Base-by-base conservation (phyloP, 192 early-diverging fungal genomes). In the Gigaspora rosea region DNA sequence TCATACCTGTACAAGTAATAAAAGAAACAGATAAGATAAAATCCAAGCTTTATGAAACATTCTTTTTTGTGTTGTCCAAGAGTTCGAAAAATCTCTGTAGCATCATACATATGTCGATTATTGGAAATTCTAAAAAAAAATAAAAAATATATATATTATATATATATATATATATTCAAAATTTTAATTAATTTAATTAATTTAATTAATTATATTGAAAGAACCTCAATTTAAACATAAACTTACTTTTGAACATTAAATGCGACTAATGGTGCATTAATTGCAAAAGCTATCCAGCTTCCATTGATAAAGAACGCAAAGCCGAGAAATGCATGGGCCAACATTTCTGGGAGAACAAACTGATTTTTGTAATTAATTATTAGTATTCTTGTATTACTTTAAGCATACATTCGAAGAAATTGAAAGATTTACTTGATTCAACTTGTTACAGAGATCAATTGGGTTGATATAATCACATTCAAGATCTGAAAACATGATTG, bases 381-480 rank as follows among this genome's bases (percentile, higher is more conserved):
- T 27, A 27, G 27, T 27, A 27, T 27, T 27, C 27, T 0, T 27
- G 1, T 27, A 27, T 27, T 27, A 27, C 27, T 27, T 27, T 27
- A 27, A 27, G 27, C 27, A 27, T 27, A 27, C 27, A 27, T 27
- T 27, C 27, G 27, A 27, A 27, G 27, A 27, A 27, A 27, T 27
- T 27, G 27, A 27, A 0, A 27, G 27, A 27, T 27, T 27, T 87
- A 94, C 95, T 85, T 92, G 93, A 82, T 99, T 99, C 80, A 99
- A 88, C 77, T 92, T 95, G 84, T 93, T 94, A 86, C 95, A 97
- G 62, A 99, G 90, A 82, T 99, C 97, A 78, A 99, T 99, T 13
- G 97, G 97, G 83, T 99, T 99, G 86, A 99, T 97, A 86, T 99
- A 99, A 80, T 99, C 97, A 85, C 94, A 95, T 87, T 99, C 94